These are phyloP conservation scores for Linum usitatissimum DNA, from an alignment of 345 rosid species.

Conservation along the genomic window DNA sequence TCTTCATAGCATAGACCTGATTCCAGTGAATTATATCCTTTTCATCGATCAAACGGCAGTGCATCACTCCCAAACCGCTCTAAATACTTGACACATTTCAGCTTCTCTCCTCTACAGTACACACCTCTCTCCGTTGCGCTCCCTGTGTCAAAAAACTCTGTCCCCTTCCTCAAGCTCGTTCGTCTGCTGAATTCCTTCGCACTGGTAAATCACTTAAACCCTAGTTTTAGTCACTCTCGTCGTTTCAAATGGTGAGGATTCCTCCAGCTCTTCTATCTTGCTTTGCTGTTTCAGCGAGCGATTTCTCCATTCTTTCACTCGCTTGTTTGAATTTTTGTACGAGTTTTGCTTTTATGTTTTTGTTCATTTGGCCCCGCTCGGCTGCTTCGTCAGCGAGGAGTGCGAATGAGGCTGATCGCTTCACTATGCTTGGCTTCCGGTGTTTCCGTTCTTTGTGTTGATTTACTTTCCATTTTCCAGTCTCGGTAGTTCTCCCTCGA, in stretches of 20 bases:
- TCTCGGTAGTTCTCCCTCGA: background rate
- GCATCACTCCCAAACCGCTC: background rate
- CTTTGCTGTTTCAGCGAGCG: background rate
- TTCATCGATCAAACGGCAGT: background rate
- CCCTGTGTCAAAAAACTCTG: background rate
- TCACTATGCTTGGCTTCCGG: no score
- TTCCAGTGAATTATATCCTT: background rate
- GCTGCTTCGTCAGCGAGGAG: no score
- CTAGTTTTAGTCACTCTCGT: background rate
- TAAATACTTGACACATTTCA: background rate
- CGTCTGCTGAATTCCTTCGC: background rate
- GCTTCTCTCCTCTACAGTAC: background rate
- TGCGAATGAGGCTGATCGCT: no score
- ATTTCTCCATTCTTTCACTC: background rate
- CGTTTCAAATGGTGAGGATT: background rate
- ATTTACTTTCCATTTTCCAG: background rate
- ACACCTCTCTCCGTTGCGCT: background rate
- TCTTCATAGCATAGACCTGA: background rate
- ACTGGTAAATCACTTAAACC: background rate
- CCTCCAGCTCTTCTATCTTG: background rate
- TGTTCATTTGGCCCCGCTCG: background rate
- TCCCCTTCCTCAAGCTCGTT: background rate
- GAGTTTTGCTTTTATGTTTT: background rate
- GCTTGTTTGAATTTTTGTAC: no score
- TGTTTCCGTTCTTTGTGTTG: background rate